Evolutionary conservation across 805 yeast genomes (phyloP), one percentile per base, ranked within the genome.

Genomic region (Yamadazyma endophytica): DNA sequence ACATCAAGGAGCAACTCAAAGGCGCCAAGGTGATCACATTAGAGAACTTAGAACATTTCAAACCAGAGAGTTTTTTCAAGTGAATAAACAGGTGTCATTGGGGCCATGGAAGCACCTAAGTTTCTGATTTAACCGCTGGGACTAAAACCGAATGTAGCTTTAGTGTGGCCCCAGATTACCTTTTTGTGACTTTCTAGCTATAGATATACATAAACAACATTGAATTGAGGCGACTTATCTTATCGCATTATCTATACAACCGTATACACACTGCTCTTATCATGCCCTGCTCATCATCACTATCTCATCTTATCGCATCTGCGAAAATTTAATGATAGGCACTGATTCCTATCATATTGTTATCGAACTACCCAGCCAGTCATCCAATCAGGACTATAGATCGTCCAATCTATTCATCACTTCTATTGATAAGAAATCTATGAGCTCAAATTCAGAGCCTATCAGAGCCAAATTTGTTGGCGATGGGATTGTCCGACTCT

Each of bases 401-500:
- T 29, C 36, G 26, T 59, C 69, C 1, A 31, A 36, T 12, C 43
- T 65, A 26, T 42, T 50, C 20, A 46, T 64, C 19, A 50, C 56
- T 13, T 36, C 44, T 9, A 48, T 61, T 18, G 56, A 57, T 28
- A 42, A 39, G 24, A 40, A 28, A 36, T 31, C 39, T 23, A 39
- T 45, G 44, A 31, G 29, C 13, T 64, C 58, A n/a, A 43, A 41
- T 9, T 36, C 46, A n/a, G 72, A 63, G 46, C 79, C 82, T 1
- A 52, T 81, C 15, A 68, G 64, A 43, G 90, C 90, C 4, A 68
- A 68, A 35, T 70, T 75, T 44, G 47, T 83, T 31, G 95, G 95
- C 1, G 63, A 76, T 33, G 96, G 96, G 0, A 77, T 82, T 5
- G 75, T 87, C 6, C 64, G 84, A 26, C 59, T 87, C 5, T 87